phyloP scores from a whole-genome alignment of 2,329 filamentous ascomycete species.

The Ilyonectria sp. region DNA sequence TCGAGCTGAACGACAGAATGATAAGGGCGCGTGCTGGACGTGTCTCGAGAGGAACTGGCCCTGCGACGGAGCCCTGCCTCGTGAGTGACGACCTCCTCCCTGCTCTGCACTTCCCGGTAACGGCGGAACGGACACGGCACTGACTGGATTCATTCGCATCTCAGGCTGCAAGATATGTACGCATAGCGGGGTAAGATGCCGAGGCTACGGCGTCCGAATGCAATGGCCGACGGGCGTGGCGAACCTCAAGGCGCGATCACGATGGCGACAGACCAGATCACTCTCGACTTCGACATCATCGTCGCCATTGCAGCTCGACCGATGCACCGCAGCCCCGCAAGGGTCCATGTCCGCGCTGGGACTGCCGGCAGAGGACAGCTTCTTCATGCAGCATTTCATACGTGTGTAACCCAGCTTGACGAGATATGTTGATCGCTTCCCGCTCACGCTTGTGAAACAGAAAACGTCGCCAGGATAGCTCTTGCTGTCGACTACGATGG shows the following conservation, averaged over 20 bases:
- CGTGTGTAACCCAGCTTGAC: conserved; percentile 7
- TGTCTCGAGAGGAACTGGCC: conserved; percentile 9
- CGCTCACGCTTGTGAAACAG: not conserved
- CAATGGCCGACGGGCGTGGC: conserved; percentile 20
- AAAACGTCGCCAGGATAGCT: conserved; percentile 21
- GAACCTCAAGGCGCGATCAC: conserved; percentile 1
- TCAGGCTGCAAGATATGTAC: conserved; percentile 20
- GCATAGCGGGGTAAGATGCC: conserved; percentile 10
- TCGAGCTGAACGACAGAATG: conserved; percentile 11
- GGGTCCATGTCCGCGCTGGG: conserved; percentile 10
- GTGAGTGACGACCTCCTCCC: conserved; percentile 1
- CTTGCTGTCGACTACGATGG: conserved; percentile 23
- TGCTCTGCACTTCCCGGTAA: not conserved
- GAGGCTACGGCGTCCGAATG: conserved; percentile 21
- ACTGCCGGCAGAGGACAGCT: conserved; percentile 26
- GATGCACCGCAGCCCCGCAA: not conserved
- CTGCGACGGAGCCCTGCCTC: conserved; percentile 14
- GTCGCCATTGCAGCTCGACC: not conserved
- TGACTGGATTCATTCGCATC: not conserved
- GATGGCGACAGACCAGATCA: conserved; percentile 9
- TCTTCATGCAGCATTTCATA: conserved; percentile 30
- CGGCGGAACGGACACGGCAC: not conserved
- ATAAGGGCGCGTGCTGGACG: conserved; percentile 19
- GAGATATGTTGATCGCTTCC: not conserved
- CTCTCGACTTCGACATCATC: not conserved